These are phyloP conservation scores for Auricularia sp. DNA, from an alignment of 768 basidiomycete genomes.

Conservation along the genomic window DNA sequence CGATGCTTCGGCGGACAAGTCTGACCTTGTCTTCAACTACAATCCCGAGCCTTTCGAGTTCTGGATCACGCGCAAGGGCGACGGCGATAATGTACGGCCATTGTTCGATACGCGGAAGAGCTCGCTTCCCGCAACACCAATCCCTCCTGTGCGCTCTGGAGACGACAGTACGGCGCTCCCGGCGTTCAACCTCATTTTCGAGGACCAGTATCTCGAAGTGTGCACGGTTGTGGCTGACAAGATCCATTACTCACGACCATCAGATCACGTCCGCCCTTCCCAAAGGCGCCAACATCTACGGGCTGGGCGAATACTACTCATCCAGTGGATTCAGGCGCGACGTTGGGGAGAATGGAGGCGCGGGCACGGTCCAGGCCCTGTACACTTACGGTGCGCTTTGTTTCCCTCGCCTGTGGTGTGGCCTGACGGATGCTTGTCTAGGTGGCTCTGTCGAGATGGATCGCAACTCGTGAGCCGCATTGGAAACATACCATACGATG, in stretches of 20 bases:
- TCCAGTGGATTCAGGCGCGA: neutral
- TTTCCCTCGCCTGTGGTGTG: neutral
- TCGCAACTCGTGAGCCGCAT: neutral
- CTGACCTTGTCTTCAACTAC: conserved; percentile 16
- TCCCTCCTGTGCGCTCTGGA: conserved; percentile 31
- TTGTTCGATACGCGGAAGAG: conserved; percentile 62
- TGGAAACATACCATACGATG: neutral
- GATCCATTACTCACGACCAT: neutral
- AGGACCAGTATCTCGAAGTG: conserved; percentile 23
- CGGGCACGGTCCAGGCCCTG: neutral
- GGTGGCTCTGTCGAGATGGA: neutral
- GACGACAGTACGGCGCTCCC: neutral
- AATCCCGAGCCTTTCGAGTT: conserved; percentile 20
- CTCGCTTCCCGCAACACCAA: conserved; percentile 52
- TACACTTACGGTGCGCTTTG: conserved; percentile 26
- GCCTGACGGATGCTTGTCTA: neutral
- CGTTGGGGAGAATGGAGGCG: neutral
- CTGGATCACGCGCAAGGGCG: conserved; percentile 18
- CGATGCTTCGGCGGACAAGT: conserved; percentile 16
- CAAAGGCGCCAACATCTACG: conserved; percentile 21
- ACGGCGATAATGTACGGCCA: conserved; percentile 22
- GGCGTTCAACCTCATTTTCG: conserved; percentile 19
- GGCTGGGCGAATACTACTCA: conserved; percentile 19
- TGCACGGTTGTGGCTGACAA: neutral
- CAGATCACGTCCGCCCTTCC: conserved; percentile 13